Base-by-base conservation (phyloP, 768 basidiomycete species). In the Lenzites betulinus region DNA sequence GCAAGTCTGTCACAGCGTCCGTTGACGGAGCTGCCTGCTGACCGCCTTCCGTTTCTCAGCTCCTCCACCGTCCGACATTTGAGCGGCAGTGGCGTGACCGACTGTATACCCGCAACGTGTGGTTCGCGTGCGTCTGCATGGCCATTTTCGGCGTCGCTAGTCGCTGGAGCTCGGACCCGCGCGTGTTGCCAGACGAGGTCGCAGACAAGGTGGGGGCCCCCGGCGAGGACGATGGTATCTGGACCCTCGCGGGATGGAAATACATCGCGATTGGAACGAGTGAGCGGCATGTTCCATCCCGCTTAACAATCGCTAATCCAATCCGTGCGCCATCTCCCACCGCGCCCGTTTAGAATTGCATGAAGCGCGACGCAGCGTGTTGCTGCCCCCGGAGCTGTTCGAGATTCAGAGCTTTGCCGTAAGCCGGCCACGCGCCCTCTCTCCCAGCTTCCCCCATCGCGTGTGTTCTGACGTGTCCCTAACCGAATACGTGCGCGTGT, bases 381-480 rank as follows among this genome's bases (percentile, higher is more conserved):
- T 86, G 42, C 81, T 81, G 64, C 82, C 87, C 0, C 78, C 84
- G 12, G 79, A 78, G 60, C 71, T 89, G 6, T 85, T 86, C 60
- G 87, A 88, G 75, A 75, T 88, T 7, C 87, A 89, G 69, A 80
- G 82, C 2, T 71, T 83, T 73, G 77, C 77, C 65, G 76, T 78
- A 73, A 64, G 79, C 76, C 26, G 66, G 67, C 66, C 38, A 18
- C 54, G 35, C 20, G 54, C 13, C 48, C 26, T 30, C 38, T 33
- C 30, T 5, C 30, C 30, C 30, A 33, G 30, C 30, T 4, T 33
- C 30, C 30, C 36, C 20, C 36, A 39, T 28, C 35, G 26, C 36
- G 15, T 42, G 33, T 48, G 43, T 38, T 23, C 54, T 61, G 54
- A 61, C 53, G 23, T 33, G 26, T 49, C 22, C 41, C 38, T 54